Evolutionary conservation across 305 asterid genomes (phyloP), one percentile per base, ranked within the genome.

Genomic region (Plantago coronopus): DNA sequence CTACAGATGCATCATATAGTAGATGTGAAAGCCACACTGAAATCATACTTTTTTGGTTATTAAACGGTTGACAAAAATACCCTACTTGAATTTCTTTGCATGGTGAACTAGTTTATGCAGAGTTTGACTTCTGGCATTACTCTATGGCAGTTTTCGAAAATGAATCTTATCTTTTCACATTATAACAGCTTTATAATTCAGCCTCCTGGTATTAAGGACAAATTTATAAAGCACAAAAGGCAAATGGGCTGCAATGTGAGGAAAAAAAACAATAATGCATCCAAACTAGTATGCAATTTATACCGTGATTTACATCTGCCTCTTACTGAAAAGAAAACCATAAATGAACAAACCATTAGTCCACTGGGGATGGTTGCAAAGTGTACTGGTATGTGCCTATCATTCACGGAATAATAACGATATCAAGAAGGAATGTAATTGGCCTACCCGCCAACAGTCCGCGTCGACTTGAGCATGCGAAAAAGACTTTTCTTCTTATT

Each of bases 381-480:
- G 48, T 63, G 25, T 49, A 53, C 17, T 45, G 54, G 64, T 44
- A 44, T 63, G 57, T 61, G 68, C 65, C 57, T 53, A 16, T 37
- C 57, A 51, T 20, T 12, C 57, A 19, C 10, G 13, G 56, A 51
- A 14, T 51, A 2, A 25, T 23, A 53, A 25, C 5, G 58, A 17
- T 3, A 70, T 61, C 67, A 74, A 63, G 63, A 53, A 65, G 59
- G 49, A 65, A 59, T 47, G 65, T 54, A 69, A 62, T 37, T 65
- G 59, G 45, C 81, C 66, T 89, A 91, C 98, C 99, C 99, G 79
- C 99, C 99, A 73, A 77, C 80, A 58, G 96, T 93, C 71, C 89
- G 72, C 57, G 97, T 93, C 58, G 96, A 83, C 86, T 85, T 89
- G 75, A 91, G 95, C 96, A 86, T 83, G 72, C 85, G 95, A 80